Conservation (phyloP, 1,284 basidiomycete species). For the Sporisorium exsertum region DNA sequence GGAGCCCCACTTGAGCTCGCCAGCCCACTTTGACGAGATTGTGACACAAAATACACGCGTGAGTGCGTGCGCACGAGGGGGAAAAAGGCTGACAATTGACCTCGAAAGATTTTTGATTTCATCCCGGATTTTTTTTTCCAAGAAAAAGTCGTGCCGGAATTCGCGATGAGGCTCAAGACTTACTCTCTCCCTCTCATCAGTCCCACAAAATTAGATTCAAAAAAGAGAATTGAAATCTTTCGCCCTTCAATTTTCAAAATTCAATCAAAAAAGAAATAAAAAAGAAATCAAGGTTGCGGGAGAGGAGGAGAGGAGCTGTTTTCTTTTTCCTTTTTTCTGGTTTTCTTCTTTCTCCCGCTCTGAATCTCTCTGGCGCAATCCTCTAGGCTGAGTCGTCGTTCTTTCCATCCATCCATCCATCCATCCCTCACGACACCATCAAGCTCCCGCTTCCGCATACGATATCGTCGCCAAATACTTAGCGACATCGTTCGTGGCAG, state of each 20-base stretch:
- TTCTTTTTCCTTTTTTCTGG: constrained; percentile 8
- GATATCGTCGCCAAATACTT: neutral
- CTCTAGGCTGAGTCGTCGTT: neutral
- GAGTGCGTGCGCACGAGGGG: neutral
- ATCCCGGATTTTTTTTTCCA: neutral
- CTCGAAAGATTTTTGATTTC: constrained; percentile 3
- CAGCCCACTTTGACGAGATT: neutral
- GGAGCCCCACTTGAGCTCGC: no score
- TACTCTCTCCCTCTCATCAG: neutral
- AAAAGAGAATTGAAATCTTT: neutral
- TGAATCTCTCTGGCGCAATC: neutral
- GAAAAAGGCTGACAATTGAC: no score
- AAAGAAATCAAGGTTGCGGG: neutral
- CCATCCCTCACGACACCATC: constrained; percentile 26
- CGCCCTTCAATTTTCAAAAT: constrained; percentile 6
- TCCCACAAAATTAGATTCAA: neutral
- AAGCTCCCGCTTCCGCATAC: constrained; percentile 1
- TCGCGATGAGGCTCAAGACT: neutral
- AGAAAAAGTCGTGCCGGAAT: constrained; percentile 5
- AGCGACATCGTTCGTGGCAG: neutral
- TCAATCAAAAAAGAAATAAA: neutral
- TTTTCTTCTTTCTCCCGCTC: constrained; percentile 1
- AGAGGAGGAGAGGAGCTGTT: neutral
- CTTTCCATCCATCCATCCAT: constrained; percentile 24
- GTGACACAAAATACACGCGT: neutral